Base-by-base conservation (phyloP, 1,284 basidiomycete genomes). In the Takashimella tepidaria region DNA sequence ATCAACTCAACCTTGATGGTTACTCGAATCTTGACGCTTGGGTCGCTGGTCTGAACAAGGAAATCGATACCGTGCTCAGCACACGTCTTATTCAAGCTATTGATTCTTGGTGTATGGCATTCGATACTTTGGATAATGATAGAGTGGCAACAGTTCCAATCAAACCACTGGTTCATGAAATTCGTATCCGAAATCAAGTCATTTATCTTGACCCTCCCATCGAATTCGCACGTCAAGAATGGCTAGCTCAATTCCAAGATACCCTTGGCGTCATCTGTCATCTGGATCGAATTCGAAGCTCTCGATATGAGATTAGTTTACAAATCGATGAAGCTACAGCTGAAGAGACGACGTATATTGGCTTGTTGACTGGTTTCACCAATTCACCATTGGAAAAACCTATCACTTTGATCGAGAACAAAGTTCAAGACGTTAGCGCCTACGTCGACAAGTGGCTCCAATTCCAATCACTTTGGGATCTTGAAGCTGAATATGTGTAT, bases 401-500 rank as follows among this genome's bases (percentile, higher is more conserved):
- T 0, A 92, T 98, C 68, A 76, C 82, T 0, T 80, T 97, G 16
- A 87, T 98, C 66, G 92, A 98, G 75, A 78, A 78, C 65, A 97
- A 97, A 75, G 84, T 96, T 6, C 69, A 69, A 53, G 53, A 57
- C 5, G 82, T 98, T 50, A 86, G 83, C 62, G 85, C 86, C 43
- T 98, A 98, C 73, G 92, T 98, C 49, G 87, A 82, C 60, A 96
- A 96, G 77, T 98, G 96, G 95, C 83, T 98, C 0, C 92, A 95
- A 70, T 98, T 98, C 83, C 96, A 98, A 75, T 95, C 92, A 0
- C 81, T 98, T 0, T 98, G 95, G 96, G 96, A 98, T 73, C 84
- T 98, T 47, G 92, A 98, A 75, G 83, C 92, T 13, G 95, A 98
- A 80, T 88, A 88, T 67, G 92, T 98, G 20, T 98, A 96, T 81